Percentiles rank a stretch among this genome's conserved stretches.
phyloP scores from a whole-genome alignment of 2,329 filamentous ascomycete species.

The Fusarium drepaniforme region DNA sequence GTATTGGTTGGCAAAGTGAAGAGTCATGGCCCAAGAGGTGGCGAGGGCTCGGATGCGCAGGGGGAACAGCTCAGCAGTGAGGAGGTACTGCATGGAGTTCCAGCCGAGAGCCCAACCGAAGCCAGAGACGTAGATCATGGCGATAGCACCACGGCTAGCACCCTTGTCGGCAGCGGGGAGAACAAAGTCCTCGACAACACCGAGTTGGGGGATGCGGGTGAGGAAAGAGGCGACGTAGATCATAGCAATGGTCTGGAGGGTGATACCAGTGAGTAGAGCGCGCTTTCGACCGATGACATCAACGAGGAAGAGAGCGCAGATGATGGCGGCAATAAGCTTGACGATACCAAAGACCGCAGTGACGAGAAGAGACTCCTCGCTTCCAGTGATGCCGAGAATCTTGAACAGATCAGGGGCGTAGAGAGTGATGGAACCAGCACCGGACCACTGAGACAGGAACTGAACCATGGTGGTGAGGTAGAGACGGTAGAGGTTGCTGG shows the following conservation, averaged over 20 bases:
- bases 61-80: conserved; percentile 83
- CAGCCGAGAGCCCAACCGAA: conserved; percentile 78
- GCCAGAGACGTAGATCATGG: conserved; percentile 79
- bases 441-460: conserved; percentile 80
- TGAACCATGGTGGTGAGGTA: conserved; percentile 78
- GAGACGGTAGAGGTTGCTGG: conserved; percentile 79
- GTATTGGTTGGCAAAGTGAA: conserved; percentile 85
- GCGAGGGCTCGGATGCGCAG: conserved; percentile 78
- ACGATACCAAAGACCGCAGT: conserved; percentile 83
- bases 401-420: conserved; percentile 82
- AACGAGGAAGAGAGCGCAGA: conserved; percentile 83
- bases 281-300: conserved; percentile 83
- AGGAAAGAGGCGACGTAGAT: conserved; percentile 73
- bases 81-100: conserved; percentile 84
- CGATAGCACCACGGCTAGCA: conserved; percentile 75
- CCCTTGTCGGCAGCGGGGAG: conserved; percentile 62
- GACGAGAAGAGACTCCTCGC: conserved; percentile 76
- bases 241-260: conserved; percentile 71
- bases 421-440: conserved; percentile 79
- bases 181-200: conserved; percentile 60
- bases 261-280: conserved; percentile 70
- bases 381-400: conserved; percentile 77
- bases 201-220: conserved; percentile 70
- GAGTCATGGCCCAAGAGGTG: conserved; percentile 79
- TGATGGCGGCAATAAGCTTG: conserved; percentile 75